Base-by-base conservation (phyloP, 2,329 filamentous ascomycete genomes). In the Colletotrichum sp. region DNA sequence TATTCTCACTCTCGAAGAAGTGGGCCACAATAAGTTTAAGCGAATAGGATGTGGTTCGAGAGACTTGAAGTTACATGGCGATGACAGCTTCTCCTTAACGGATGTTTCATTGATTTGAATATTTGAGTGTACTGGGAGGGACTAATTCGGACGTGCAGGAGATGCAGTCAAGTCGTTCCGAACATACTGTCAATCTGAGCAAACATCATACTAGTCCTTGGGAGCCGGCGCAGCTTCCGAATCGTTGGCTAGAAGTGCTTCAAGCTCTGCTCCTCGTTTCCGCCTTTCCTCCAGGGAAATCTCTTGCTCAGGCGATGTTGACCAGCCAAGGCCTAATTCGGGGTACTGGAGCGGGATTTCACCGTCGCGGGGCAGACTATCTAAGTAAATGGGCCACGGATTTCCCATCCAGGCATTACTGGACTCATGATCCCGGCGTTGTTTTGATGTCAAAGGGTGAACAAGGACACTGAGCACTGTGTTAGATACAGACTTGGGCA, bases 371-470 rank as follows among this genome's bases (percentile, higher is more conserved):
- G 82, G 82, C 60, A 84, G 72, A 6, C 55, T 75, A 30, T 83
- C 82, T 10, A 84, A 63, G 70, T 82, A 83, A 12, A 84, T 82
- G 2, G 82, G 82, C 82, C 82, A 84, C 0, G 82, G 81, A 1
- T 79, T 81, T 32, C 82, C 82, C 77, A 84, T 78, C 82, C 82
- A 84, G 26, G 79, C 82, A 63, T 83, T 82, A 26, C 82, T 80
- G 10, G 77, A 76, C 78, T 83, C 82, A 63, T 84, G 82, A 60
- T 84, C 82, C 28, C 75, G 75, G 36, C 82, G 82, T 78, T 83
- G 81, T 32, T 78, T 72, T 26, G 80, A 76, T 2, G 82, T 84
- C 30, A 84, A 68, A 14, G 82, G 82, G 57, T 84, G 82, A 14
- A 84, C 78, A 9, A 84, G 78, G 24, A 84, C 77, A 66, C 82